Percentiles rank a stretch among this genome's conserved stretches.
phyloP scores from a whole-genome alignment of 306 rosid genomes.

The Pachyrhizus erosus region DNA sequence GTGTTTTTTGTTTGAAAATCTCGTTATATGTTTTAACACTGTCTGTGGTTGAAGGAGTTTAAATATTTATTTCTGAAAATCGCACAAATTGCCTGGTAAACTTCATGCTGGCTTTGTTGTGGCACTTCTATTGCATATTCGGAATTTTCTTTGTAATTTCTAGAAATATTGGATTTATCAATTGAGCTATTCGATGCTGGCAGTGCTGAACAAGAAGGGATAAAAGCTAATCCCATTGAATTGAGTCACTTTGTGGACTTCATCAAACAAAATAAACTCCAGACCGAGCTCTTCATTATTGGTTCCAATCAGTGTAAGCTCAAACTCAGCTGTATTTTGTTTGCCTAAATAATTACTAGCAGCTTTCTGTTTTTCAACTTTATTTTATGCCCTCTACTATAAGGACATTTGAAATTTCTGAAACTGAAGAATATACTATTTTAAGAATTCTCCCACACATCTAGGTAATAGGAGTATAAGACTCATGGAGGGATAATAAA shows the following conservation, averaged over 20 bases:
- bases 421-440: neutral
- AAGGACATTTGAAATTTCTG: slow-evolving; percentile 1
- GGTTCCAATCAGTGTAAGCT: slow-evolving; percentile 80
- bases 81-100: neutral
- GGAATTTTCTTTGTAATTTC: slow-evolving; percentile 20
- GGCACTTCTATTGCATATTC: slow-evolving; percentile 11
- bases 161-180: slow-evolving; percentile 36
- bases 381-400: neutral
- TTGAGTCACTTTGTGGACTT: slow-evolving; percentile 69
- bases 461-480: slow-evolving; percentile 3
- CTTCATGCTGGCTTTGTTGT: neutral
- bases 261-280: slow-evolving; percentile 67
- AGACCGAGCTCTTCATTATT: slow-evolving; percentile 72
- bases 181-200: slow-evolving; percentile 45
- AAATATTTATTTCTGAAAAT: neutral
- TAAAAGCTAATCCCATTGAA: slow-evolving; percentile 68
- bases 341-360: slow-evolving; percentile 14
- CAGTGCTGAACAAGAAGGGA: slow-evolving; percentile 94
- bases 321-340: slow-evolving; percentile 20
- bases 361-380: neutral
- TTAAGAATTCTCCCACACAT: neutral
- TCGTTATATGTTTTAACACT: neutral
- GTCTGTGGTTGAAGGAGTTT: neutral
- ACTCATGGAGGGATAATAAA: slow-evolving; percentile 9
- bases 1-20: neutral